phyloP scores from a whole-genome alignment of 2,329 filamentous ascomycete genomes.

The Trichoderma simmonsii region DNA sequence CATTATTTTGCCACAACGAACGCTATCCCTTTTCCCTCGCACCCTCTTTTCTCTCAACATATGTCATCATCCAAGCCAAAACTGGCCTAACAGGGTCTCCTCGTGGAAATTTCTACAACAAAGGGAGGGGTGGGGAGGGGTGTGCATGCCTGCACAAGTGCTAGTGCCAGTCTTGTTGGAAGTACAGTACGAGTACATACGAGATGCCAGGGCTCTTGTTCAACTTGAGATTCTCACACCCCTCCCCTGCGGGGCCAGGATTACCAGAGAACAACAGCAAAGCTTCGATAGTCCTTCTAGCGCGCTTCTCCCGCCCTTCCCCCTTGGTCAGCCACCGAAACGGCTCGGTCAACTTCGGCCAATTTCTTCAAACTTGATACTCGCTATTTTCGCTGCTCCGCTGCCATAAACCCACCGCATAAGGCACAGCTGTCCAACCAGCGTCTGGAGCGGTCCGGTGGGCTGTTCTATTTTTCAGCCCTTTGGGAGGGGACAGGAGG shows the following conservation, averaged over 20 bases:
- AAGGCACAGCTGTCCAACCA: background rate
- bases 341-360: constrained; percentile 16
- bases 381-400: constrained; percentile 11
- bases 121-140: constrained; percentile 8
- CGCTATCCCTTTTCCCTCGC: background rate
- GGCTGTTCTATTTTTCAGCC: background rate
- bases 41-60: background rate
- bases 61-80: constrained; percentile 7
- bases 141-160: background rate
- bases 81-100: constrained; percentile 17
- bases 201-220: background rate
- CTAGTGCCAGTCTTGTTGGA: background rate
- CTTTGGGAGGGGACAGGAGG: background rate
- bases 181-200: background rate
- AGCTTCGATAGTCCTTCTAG: constrained; percentile 21
- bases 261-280: background rate
- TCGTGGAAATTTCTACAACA: constrained; percentile 10
- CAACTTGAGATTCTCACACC: constrained; percentile 9
- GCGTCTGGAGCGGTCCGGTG: background rate
- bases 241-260: background rate
- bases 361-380: constrained; percentile 14
- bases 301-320: constrained; percentile 18
- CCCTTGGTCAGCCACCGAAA: constrained; percentile 12
- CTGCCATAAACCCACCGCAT: constrained; percentile 6
- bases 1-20: background rate